Evolutionary conservation across 345 rosid genomes (phyloP), one percentile per base, ranked within the genome.

Genomic region (Triadica sebifera): DNA sequence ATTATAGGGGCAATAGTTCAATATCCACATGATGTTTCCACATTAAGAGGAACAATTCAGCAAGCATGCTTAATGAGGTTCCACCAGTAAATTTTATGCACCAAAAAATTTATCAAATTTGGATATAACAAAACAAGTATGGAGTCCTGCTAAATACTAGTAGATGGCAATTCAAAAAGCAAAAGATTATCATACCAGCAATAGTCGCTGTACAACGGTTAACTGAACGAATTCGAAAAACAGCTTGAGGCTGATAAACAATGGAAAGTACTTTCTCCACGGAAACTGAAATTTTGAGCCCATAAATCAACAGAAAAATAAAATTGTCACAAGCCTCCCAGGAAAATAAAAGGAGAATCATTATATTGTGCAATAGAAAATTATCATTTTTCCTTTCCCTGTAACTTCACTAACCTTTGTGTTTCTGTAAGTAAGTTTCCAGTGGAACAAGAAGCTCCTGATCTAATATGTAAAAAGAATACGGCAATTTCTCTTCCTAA

Each of bases 201-300:
- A 93, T 93, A 6, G 96, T 90, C 4, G 97, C 90, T 5, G 98
- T 91, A 82, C 97, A 91, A 6, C 95, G 91, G 62, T 85, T 96
- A 45, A 96, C 91, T 0, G 99, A 89, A 25, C 96, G 94, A 74
- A 93, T 96, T 59, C 98, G 82, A 74, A 93, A 95, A 83, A 96
- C 80, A 73, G 98, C 99, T 77, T 96, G 98, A n/a, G 93, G 97
- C 77, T 96, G 99, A 89, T 90, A 96, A 70, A 96, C 93, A 50
- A 95, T 95, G 0, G 92, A 75, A 70, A 93, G 85, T 8, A 89
- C 96, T 89, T 88, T 93, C 91, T 93, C 97, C 85, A 95, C 97
- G 57, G 97, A 91, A 75, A 93, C 98, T 95, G 94, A 82, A 76
- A 41, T n/a, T 16, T 22, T 64, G 19, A 15, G 63, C 29, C 24